A percentile compares a stretch with the other conserved stretches of the same genome.
Evolutionary conservation across 2,329 filamentous ascomycete species (phyloP).

Genomic region (Remersonia thermophila): DNA sequence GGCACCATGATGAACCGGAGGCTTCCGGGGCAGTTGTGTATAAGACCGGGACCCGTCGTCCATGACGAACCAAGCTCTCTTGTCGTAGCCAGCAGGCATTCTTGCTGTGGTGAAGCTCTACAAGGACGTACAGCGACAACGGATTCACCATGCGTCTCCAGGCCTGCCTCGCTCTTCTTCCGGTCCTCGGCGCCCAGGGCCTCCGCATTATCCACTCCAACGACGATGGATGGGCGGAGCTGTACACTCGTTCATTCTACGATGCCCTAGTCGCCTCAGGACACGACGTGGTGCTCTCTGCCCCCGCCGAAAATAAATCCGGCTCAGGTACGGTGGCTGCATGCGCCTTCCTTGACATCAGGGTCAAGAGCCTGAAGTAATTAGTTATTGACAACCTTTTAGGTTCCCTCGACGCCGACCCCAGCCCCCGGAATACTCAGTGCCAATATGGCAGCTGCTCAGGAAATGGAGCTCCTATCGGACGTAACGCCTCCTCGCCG

Average conservation of each 20-base stretch:
- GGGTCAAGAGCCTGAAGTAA: too few species aligned
- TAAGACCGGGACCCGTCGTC: too few species aligned
- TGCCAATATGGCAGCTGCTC: constrained; percentile 54
- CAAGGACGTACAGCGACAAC: too few species aligned
- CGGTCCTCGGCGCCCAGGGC: constrained; percentile 12
- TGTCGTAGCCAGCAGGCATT: too few species aligned
- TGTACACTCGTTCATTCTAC: constrained; percentile 50
- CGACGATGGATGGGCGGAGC: constrained; percentile 64
- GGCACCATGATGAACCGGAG: too few species aligned
- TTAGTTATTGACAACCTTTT: constrained; percentile 9
- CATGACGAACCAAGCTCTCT: too few species aligned
- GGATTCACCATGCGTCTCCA: constrained; percentile 7
- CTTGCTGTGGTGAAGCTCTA: too few species aligned
- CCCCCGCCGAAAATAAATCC: constrained; percentile 54
- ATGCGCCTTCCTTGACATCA: not conserved
- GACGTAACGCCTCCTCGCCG: constrained; percentile 42
- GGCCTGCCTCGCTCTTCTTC: constrained; percentile 5
- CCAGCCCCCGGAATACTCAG: constrained; percentile 32
- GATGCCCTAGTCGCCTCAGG: constrained; percentile 40
- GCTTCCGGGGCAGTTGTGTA: too few species aligned
- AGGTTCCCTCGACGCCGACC: constrained; percentile 42
- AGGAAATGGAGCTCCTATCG: constrained; percentile 40
- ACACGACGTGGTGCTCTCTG: constrained; percentile 51
- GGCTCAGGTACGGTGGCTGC: constrained; percentile 39
- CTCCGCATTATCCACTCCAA: constrained; percentile 53